Conservation (phyloP, 306 rosid species). For the Acacia acuminata region DNA sequence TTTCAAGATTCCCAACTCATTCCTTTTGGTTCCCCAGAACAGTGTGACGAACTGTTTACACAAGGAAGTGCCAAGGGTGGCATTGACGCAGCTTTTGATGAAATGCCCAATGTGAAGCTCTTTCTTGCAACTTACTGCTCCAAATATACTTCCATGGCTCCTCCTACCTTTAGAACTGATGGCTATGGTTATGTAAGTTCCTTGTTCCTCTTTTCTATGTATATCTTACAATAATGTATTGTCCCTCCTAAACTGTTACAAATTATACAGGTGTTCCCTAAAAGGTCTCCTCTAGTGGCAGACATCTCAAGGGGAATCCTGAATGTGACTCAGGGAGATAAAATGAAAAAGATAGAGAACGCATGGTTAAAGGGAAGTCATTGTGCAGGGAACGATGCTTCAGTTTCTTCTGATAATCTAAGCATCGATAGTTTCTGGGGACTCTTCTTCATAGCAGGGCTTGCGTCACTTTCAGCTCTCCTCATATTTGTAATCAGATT, state of each 20-base stretch:
- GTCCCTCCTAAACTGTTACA: not conserved
- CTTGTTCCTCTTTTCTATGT: not conserved
- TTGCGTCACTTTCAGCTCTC: slow-evolving; percentile 42
- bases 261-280: slow-evolving; percentile 32
- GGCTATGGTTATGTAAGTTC: slow-evolving; percentile 75
- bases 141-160: slow-evolving; percentile 46
- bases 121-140: slow-evolving; percentile 48
- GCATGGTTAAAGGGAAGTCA: slow-evolving; percentile 38
- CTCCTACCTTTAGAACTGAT: slow-evolving; percentile 44
- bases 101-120: slow-evolving; percentile 50
- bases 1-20: slow-evolving; percentile 39
- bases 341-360: slow-evolving; percentile 44
- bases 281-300: slow-evolving; percentile 46
- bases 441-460: slow-evolving; percentile 50
- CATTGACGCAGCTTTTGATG: slow-evolving; percentile 56
- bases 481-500: slow-evolving; percentile 27
- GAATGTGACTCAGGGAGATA: slow-evolving; percentile 50
- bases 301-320: slow-evolving; percentile 62
- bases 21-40: slow-evolving; percentile 17
- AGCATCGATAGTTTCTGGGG: slow-evolving; percentile 60
- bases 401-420: slow-evolving; percentile 43
- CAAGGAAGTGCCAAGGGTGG: slow-evolving; percentile 54
- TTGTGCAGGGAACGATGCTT: slow-evolving; percentile 33
- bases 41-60: slow-evolving; percentile 41
- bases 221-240: not conserved